Evolutionary conservation across 1,139 yeast species (phyloP), one percentile per base, ranked within the genome.

Genomic region (Candida glucosophila): DNA sequence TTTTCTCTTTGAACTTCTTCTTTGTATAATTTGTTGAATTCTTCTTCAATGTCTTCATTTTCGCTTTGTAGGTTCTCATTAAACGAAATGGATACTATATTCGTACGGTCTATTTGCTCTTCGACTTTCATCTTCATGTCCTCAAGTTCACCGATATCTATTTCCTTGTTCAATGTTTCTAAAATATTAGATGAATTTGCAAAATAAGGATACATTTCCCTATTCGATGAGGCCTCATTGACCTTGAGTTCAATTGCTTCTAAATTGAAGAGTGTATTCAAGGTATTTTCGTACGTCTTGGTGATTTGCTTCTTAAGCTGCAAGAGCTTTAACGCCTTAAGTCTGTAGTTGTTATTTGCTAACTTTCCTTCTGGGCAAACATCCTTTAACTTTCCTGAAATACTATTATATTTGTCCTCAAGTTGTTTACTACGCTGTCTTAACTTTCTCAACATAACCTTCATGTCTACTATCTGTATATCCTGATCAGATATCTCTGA

Each of bases 171-270:
- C 55, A 41, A 55, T 38, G 35, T 49, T 35, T 34, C 52, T 53
- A 49, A 59, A 20, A 37, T 57, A 35, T 39, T 37, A 2, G 63
- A 43, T 5, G 72, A 60, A 3, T 45, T 44, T 10, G 47, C 41
- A n/a, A n/a, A n/a, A n/a, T n/a, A n/a, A n/a, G n/a, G 47, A 18
- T 58, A 43, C 4, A 69, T 37, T 11, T 53, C 44, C 4, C 52
- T 43, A 35, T 71, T 72, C 3, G 65, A 50, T 9, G 57, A 50
- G 2, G 76, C 65, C 29, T 68, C 66, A 36, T 71, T 62, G 22
- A 73, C 59, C 34, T 68, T 68, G 22, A 44, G 39, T 18, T 67
- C 39, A 0, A 72, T 49, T 3, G 51, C 41, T 11, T 43, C 44
- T 14, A 73, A 41, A 27, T 68, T 68, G 19, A 43, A 46, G n/a